Conservation (phyloP, 2,329 filamentous ascomycete species). For the Verticillium alfalfae region DNA sequence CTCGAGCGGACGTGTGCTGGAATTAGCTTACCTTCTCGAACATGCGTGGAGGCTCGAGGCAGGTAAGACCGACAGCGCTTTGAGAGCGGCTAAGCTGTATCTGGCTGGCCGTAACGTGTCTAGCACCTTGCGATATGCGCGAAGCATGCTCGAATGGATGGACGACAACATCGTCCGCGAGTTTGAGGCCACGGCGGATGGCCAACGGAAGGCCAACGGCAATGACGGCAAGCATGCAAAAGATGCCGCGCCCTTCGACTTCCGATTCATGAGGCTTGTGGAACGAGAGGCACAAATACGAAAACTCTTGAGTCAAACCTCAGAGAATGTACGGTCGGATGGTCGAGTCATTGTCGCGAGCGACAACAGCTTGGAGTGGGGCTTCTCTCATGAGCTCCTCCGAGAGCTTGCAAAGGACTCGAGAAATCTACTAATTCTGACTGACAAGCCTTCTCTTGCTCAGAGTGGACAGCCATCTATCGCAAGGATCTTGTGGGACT, state of each 20-base stretch:
- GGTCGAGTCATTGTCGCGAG: conserved; percentile 84
- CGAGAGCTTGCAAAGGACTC: conserved; percentile 68
- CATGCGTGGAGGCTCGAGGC: conserved; percentile 77
- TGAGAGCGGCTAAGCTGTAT: conserved; percentile 61
- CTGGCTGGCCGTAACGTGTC: conserved; percentile 81
- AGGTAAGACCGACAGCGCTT: conserved; percentile 37
- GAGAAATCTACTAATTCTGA: conserved; percentile 81
- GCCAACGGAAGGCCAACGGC: conserved; percentile 37
- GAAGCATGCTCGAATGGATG: conserved; percentile 99
- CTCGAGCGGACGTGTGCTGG: conserved; percentile 88
- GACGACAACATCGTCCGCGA: conserved; percentile 91
- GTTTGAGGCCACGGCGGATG: conserved; percentile 68
- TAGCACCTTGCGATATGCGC: conserved; percentile 82
- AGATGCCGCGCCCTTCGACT: conserved; percentile 75
- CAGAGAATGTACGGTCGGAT: conserved; percentile 32
- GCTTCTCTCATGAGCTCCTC: conserved; percentile 80
- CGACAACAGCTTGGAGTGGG: conserved; percentile 88
- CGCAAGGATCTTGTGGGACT: conserved; percentile 72
- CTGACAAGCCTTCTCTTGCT: conserved; percentile 60
- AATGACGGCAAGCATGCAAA: conserved; percentile 42
- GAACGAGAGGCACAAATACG: conserved; percentile 78
- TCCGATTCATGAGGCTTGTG: conserved; percentile 76
- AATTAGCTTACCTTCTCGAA: conserved; percentile 87
- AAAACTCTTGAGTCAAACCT: conserved; percentile 50
- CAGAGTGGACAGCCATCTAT: conserved; percentile 48